phyloP scores from a whole-genome alignment of 2,329 filamentous ascomycete species.

The Penicillium sp. region DNA sequence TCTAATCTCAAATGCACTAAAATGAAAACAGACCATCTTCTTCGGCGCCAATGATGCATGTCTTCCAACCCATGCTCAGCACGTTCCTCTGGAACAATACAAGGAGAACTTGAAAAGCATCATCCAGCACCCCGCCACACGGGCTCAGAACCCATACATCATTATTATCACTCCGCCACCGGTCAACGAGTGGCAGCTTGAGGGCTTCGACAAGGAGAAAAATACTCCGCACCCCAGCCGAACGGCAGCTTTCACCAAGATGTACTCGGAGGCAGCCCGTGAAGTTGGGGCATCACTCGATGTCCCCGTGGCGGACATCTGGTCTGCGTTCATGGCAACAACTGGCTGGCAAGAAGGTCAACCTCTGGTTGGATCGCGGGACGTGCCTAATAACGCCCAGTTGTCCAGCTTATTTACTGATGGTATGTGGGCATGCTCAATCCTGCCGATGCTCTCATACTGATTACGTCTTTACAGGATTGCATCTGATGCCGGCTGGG shows the following conservation, averaged over 20 bases:
- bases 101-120: slow-evolving; percentile 67
- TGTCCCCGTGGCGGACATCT: slow-evolving; percentile 71
- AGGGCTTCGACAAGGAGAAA: slow-evolving; percentile 45
- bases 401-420: slow-evolving; percentile 53
- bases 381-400: slow-evolving; percentile 55
- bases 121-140: slow-evolving; percentile 64
- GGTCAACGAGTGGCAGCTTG: slow-evolving; percentile 67
- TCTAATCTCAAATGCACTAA: slow-evolving; percentile 1
- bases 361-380: slow-evolving; percentile 53
- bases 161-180: slow-evolving; percentile 75
- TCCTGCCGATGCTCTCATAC: neutral
- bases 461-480: slow-evolving; percentile 35
- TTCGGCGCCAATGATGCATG: slow-evolving; percentile 90
- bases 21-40: slow-evolving; percentile 60
- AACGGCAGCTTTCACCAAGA: slow-evolving; percentile 59
- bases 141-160: slow-evolving; percentile 67
- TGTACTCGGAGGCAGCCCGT: slow-evolving; percentile 62
- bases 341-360: slow-evolving; percentile 51
- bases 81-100: slow-evolving; percentile 73
- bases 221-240: slow-evolving; percentile 50
- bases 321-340: slow-evolving; percentile 68
- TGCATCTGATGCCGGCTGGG: slow-evolving; percentile 56
- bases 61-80: slow-evolving; percentile 63
- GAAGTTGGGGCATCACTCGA: slow-evolving; percentile 54
- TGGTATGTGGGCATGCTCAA: slow-evolving; percentile 39